Base-by-base conservation (phyloP, 106 monocot species). In the Agapanthus africanus region DNA sequence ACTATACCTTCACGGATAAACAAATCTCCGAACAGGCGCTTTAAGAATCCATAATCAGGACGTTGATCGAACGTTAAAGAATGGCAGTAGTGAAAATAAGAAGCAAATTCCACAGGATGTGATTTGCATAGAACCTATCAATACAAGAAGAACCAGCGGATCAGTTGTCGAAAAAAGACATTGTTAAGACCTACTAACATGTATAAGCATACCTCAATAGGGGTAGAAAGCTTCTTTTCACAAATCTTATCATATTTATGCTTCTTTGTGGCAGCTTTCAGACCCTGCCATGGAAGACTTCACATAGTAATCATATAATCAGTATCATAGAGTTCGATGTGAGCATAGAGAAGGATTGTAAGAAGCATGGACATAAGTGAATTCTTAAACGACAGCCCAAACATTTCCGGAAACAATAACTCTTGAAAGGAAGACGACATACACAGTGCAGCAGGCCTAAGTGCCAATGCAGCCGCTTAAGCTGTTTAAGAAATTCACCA, bases 261-360 rank as follows among this genome's bases (percentile, higher is more conserved):
- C 74, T 85, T 91, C 73, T 91, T 97, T 59, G 88, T 97, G 37
- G 83, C 91, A 72, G 95, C 95, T 84, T 89, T 97, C 38, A 97
- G 74, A 66, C 95, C 95, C 70, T 97, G 95, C 95, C 95, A 97
- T 44, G 95, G 95, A 61, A 97, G 91, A 73, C 95, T 95, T 70
- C 39, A 80, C 37, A 73, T 46, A 83, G 25, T 19, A 76, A 54
- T 26, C n/a, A 35, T 13, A 70, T 26, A 63, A 70, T 70, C 51
- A 69, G 79, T 73, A 46, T 54, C 71, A 33, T 66, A 47, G 37
- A 36, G 0, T 36, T n/a, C 9, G 10, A 61, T 4, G 35, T 32
- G 28, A 61, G 4, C 33, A 61, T 18, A 33, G 16, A 61, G 8
- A 7, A 9, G 19, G 22, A 61, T 0, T 1, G 4, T 11, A 13